Percentiles rank a stretch among this genome's conserved stretches.
These are phyloP conservation scores for Ceratocystis lukuohia DNA, from an alignment of 2,329 filamentous ascomycete species.

Conservation along the genomic window DNA sequence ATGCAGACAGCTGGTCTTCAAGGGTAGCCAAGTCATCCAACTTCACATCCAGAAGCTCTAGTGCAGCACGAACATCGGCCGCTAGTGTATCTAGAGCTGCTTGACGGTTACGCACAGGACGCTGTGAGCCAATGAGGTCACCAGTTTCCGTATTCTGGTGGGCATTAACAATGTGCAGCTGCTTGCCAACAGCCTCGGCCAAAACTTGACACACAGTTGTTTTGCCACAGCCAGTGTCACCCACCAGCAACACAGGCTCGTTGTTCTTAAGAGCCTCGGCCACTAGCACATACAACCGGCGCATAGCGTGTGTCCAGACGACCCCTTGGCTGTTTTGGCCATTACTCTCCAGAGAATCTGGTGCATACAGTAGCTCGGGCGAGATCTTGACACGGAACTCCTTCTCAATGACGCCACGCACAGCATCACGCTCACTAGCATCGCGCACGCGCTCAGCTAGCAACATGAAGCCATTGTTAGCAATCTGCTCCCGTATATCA, in stretches of 20 bases:
- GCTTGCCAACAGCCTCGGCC: conserved; percentile 61
- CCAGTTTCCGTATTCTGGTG: conserved; percentile 98
- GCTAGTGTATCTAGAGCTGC: conserved; percentile 54
- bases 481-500: conserved; percentile 76
- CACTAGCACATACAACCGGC: conserved; percentile 80
- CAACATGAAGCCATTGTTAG: conserved; percentile 89
- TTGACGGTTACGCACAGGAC: conserved; percentile 75
- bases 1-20: conserved; percentile 24
- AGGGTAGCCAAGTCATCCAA: not conserved
- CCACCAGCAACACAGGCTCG: conserved; percentile 86
- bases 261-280: conserved; percentile 73
- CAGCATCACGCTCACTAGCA: conserved; percentile 66
- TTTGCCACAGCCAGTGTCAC: conserved; percentile 95
- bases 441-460: conserved; percentile 91
- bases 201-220: conserved; percentile 91
- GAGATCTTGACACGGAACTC: conserved; percentile 81
- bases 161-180: conserved; percentile 83
- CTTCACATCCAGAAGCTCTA: conserved; percentile 29
- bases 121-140: conserved; percentile 88
- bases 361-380: conserved; percentile 57
- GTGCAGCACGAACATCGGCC: conserved; percentile 41
- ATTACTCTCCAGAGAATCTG: conserved; percentile 32
- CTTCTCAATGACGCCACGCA: conserved; percentile 77
- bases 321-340: conserved; percentile 47
- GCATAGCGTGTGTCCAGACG: conserved; percentile 94